These are phyloP conservation scores for Rhizophora apiculata DNA, from an alignment of 345 rosid genomes.

Conservation along the genomic window DNA sequence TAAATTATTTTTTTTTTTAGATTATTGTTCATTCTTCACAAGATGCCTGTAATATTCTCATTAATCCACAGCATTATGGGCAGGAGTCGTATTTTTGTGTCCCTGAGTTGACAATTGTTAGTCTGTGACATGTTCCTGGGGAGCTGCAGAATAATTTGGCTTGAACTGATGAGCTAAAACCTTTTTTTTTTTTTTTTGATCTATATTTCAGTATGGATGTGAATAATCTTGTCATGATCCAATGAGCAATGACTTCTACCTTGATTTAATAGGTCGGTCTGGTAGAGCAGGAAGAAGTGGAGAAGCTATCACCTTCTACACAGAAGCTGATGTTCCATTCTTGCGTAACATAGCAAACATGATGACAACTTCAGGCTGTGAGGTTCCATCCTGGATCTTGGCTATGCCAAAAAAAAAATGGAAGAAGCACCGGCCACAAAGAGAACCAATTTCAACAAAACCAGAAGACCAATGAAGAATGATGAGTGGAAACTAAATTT, in stretches of 20 bases:
- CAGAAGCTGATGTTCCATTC: conserved; percentile 72
- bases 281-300: conserved; percentile 94
- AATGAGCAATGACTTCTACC: neutral
- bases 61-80: too few relatives aligned
- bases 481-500: neutral
- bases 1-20: too few relatives aligned
- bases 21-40: too few relatives aligned
- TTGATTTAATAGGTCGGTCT: conserved; percentile 57
- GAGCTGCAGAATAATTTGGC: too few relatives aligned
- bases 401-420: conserved; percentile 65
- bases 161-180: neutral
- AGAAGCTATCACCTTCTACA: conserved; percentile 80
- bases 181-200: neutral
- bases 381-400: conserved; percentile 85
- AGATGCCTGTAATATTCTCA: too few relatives aligned
- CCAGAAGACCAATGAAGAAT: conserved; percentile 44
- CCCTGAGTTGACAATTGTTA: too few relatives aligned
- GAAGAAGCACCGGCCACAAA: conserved; percentile 73
- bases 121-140: too few relatives aligned
- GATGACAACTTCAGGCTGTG: conserved; percentile 83
- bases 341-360: conserved; percentile 81
- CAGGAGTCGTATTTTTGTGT: too few relatives aligned
- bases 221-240: neutral
- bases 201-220: neutral
- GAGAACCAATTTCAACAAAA: conserved; percentile 66